Evolutionary conservation across 1,284 basidiomycete genomes (phyloP).

Genomic region (Cryptococcus depauperatus): DNA sequence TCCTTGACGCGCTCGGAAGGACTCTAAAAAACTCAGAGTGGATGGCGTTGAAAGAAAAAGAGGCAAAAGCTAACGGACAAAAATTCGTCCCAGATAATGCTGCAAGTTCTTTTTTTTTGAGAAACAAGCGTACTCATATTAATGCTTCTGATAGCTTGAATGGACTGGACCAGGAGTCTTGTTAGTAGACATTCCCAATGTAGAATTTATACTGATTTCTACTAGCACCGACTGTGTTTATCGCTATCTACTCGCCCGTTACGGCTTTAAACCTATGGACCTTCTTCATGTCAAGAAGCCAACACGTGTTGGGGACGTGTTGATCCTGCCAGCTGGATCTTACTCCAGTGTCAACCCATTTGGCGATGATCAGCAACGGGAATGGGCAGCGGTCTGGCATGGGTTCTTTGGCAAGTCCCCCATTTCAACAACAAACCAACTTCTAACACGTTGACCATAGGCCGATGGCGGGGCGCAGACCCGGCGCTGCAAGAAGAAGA

Average conservation of each 20-base stretch:
- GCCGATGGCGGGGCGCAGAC: constrained; percentile 28
- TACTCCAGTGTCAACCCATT: constrained; percentile 27
- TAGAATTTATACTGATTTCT: background rate
- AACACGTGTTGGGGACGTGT: constrained; percentile 28
- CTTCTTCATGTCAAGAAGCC: constrained; percentile 25
- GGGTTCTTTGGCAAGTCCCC: constrained; percentile 24
- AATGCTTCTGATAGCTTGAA: constrained; percentile 14
- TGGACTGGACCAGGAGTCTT: constrained; percentile 41
- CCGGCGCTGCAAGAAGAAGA: constrained; percentile 26
- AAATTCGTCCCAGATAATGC: constrained; percentile 24
- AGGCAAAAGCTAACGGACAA: constrained; percentile 19
- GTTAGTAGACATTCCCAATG: constrained; percentile 7
- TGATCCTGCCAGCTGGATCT: constrained; percentile 31
- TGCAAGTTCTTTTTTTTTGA: constrained; percentile 13
- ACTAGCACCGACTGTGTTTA: constrained; percentile 33
- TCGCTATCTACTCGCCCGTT: constrained; percentile 30
- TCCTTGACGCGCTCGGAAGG: constrained; percentile 31
- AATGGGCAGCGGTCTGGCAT: constrained; percentile 32
- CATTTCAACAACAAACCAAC: background rate
- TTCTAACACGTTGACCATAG: constrained; percentile 1
- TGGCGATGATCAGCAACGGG: constrained; percentile 20
- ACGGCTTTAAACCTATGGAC: constrained; percentile 28
- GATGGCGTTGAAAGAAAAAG: constrained; percentile 10
- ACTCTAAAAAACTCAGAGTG: constrained; percentile 26
- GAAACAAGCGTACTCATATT: background rate